Percentiles rank a stretch among this genome's conserved stretches.
These are phyloP conservation scores for Lycium ferocissimum DNA, from an alignment of 257 asterid species.

Conservation along the genomic window DNA sequence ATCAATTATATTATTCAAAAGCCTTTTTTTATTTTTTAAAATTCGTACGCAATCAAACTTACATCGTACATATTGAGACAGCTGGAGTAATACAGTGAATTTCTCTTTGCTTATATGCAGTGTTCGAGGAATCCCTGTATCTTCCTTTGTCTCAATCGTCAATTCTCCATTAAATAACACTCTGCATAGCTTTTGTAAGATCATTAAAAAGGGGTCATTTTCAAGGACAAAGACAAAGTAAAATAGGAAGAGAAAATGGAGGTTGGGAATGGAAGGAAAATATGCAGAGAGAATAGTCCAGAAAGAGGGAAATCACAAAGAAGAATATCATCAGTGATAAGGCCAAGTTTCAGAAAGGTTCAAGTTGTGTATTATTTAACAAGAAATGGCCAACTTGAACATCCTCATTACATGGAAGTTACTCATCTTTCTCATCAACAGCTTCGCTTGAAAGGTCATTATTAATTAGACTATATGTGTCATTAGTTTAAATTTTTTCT, in stretches of 20 bases:
- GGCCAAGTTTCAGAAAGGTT: conserved; percentile 65
- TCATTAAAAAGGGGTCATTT: background rate
- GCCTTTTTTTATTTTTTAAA: no score
- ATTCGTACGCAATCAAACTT: no score
- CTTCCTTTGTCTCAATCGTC: conserved; percentile 8
- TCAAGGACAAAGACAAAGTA: background rate
- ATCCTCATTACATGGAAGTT: conserved; percentile 87
- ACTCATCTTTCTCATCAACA: conserved; percentile 70
- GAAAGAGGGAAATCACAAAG: conserved; percentile 37
- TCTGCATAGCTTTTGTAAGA: background rate
- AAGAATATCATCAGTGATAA: conserved; percentile 32
- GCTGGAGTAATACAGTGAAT: background rate
- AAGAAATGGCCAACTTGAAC: conserved; percentile 90
- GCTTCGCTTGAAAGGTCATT: conserved; percentile 76
- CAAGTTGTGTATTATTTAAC: conserved; percentile 80
- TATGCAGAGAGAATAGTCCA: conserved; percentile 49
- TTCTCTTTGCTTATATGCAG: background rate
- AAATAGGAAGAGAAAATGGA: conserved; percentile 30
- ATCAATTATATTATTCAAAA: no score
- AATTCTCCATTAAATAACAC: background rate
- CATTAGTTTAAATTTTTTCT: background rate
- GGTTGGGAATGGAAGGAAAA: conserved; percentile 39
- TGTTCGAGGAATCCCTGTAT: background rate
- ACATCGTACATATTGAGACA: no score
- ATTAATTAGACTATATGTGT: no score